phyloP scores from a whole-genome alignment of 305 asterid species.

The Caryopteris hybrid region DNA sequence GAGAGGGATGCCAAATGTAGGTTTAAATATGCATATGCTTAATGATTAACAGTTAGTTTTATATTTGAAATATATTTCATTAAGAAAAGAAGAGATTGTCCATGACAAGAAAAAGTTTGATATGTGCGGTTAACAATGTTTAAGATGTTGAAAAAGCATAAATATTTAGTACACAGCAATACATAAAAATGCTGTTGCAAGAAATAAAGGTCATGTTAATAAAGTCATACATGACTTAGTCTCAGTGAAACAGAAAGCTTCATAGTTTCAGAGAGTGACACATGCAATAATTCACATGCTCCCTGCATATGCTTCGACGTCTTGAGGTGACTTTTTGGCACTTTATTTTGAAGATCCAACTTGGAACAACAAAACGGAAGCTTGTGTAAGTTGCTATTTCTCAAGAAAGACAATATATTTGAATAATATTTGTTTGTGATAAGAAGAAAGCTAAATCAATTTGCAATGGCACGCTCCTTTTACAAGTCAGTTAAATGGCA shows the following conservation, averaged over 20 bases:
- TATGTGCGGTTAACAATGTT: background rate
- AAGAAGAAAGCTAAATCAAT: background rate
- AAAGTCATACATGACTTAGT: background rate
- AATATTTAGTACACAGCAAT: background rate
- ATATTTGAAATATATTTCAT: background rate
- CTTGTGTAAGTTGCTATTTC: background rate
- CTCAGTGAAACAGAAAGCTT: background rate
- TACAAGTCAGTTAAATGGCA: background rate
- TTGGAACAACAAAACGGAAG: background rate
- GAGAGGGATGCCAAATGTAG: background rate
- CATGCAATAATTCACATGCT: background rate
- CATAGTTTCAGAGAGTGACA: background rate
- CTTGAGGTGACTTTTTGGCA: background rate
- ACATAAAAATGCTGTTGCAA: background rate
- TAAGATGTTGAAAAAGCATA: background rate
- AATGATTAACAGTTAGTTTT: background rate
- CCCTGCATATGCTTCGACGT: background rate
- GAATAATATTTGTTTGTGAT: background rate
- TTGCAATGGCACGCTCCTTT: background rate
- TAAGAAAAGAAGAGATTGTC: background rate
- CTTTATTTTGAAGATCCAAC: background rate
- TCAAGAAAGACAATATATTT: background rate
- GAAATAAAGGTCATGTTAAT: background rate
- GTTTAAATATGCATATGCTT: background rate
- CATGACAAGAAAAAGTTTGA: background rate